Percentiles rank a stretch among this genome's conserved stretches.
phyloP scores from a whole-genome alignment of 2,329 filamentous ascomycete genomes.

The Aquanectria penicillioides region DNA sequence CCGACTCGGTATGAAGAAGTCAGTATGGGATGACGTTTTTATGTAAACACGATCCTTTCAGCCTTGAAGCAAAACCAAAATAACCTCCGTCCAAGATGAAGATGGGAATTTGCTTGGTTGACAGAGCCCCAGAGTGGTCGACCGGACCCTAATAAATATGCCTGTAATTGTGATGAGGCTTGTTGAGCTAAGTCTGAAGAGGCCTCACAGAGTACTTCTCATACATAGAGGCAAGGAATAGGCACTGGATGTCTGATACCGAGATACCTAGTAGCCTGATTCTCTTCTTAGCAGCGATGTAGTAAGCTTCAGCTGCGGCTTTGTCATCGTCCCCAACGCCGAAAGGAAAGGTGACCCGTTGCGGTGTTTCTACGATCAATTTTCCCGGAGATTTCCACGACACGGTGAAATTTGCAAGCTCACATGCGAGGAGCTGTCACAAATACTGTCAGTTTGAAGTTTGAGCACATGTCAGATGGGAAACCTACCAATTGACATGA shows the following conservation, averaged over 20 bases:
- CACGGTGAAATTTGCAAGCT: not conserved
- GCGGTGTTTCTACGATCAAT: too few species aligned
- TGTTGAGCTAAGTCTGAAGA: not conserved
- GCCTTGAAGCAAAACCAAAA: not conserved
- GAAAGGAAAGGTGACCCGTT: not conserved
- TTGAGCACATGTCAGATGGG: not conserved
- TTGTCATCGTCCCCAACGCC: not conserved
- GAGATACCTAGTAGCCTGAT: not conserved
- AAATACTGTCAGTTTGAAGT: not conserved
- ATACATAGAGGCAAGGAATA: not conserved
- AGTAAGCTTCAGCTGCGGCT: not conserved
- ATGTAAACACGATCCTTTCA: not conserved
- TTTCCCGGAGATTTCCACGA: not conserved
- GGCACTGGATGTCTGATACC: not conserved
- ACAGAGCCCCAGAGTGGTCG: not conserved
- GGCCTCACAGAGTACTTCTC: not conserved
- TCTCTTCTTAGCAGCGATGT: not conserved
- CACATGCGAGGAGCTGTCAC: not conserved
- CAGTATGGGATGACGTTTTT: not conserved
- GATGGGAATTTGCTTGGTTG: not conserved
- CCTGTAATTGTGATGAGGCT: not conserved
- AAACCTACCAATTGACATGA: not conserved
- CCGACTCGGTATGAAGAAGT: not conserved
- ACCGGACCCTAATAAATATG: not conserved
- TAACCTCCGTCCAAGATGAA: not conserved